Evolutionary conservation across 352 stramenopile species (phyloP).

Genomic region (Phytophthora pistaciae): DNA sequence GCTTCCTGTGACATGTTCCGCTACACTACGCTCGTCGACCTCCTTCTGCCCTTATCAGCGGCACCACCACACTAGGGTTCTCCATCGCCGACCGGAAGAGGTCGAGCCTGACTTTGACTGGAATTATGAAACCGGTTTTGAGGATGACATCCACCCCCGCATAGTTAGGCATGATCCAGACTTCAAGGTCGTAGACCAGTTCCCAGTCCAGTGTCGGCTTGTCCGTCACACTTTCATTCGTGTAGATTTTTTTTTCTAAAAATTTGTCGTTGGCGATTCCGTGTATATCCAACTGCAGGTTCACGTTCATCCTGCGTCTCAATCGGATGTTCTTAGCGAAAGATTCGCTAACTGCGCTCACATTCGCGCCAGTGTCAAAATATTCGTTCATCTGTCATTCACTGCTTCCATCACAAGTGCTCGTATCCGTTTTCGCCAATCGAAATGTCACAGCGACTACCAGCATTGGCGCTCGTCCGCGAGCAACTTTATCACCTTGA

Average conservation of each 20-base stretch:
- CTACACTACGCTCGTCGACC: neutral
- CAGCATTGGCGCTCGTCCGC: neutral
- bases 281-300: neutral
- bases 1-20: neutral
- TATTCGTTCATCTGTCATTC: neutral
- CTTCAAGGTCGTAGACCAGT: neutral
- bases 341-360: neutral
- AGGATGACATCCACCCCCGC: neutral
- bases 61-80: neutral
- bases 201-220: slow-evolving; percentile 4
- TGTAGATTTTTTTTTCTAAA: too few species aligned
- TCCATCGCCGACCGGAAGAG: neutral
- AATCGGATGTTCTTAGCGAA: neutral
- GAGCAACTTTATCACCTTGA: neutral
- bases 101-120: neutral
- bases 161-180: neutral
- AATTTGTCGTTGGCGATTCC: neutral
- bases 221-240: neutral
- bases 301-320: neutral
- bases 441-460: neutral
- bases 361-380: slow-evolving; percentile 5
- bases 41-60: neutral
- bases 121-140: neutral
- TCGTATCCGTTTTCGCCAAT: neutral
- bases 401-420: neutral